Evolutionary conservation across 1,139 yeast genomes (phyloP).

Genomic region (Saccharomycopsis hybrid): DNA sequence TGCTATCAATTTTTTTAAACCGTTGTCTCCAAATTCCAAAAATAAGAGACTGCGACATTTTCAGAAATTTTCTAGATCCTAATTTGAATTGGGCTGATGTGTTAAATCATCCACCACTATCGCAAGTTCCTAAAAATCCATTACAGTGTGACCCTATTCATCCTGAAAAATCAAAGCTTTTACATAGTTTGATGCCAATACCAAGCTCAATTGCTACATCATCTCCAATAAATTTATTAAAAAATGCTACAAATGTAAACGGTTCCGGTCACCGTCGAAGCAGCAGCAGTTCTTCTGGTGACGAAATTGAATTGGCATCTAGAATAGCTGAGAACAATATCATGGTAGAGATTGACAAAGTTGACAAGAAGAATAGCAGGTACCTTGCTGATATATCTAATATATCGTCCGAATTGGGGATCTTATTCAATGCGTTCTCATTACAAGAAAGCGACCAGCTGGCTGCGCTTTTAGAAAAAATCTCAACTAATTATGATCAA

Average conservation of each 20-base stretch:
- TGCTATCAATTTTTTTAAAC: slow-evolving; percentile 68
- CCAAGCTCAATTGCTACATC: slow-evolving; percentile 32
- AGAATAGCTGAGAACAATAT: slow-evolving; percentile 10
- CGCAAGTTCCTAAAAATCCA: slow-evolving; percentile 42
- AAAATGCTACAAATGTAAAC: not conserved
- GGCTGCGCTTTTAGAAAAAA: slow-evolving; percentile 51
- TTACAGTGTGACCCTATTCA: slow-evolving; percentile 42
- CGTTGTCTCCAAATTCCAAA: slow-evolving; percentile 55
- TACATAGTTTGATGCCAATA: slow-evolving; percentile 54
- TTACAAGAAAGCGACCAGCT: slow-evolving; percentile 44
- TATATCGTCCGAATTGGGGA: slow-evolving; percentile 30
- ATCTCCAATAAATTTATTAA: slow-evolving; percentile 1
- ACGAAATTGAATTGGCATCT: slow-evolving; percentile 34
- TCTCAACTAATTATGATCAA: slow-evolving; percentile 75
- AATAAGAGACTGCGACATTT: slow-evolving; percentile 52
- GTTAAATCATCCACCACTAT: slow-evolving; percentile 44
- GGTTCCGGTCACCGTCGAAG: not conserved
- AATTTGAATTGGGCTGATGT: slow-evolving; percentile 68
- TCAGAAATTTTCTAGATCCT: slow-evolving; percentile 72
- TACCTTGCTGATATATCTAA: slow-evolving; percentile 56
- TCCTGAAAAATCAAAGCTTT: slow-evolving; percentile 38
- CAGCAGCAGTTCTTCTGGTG: not conserved
- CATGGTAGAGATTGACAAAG: slow-evolving; percentile 28
- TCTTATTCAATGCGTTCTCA: slow-evolving; percentile 57
- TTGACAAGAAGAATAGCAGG: slow-evolving; percentile 57